Evolutionary conservation across 106 monocot genomes (phyloP), one percentile per base, ranked within the genome.

Genomic region (Allium fistulosum): DNA sequence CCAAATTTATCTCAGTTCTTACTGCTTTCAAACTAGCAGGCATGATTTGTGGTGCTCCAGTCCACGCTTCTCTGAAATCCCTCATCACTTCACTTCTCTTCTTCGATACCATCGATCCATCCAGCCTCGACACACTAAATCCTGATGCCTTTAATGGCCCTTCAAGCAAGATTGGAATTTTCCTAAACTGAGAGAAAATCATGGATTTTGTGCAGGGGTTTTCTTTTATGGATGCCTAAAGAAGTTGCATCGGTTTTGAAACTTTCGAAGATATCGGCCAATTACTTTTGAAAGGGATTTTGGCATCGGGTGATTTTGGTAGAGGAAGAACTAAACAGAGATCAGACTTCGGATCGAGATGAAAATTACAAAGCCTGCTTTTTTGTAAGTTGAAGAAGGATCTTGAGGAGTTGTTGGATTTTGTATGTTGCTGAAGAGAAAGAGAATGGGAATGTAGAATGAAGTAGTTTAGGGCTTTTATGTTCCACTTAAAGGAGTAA

Each of bases 161-260:
- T 62, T 97, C 88, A n/a, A 97, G 82, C 67, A 97, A 66, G 59
- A 89, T 51, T 18, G 92, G 82, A 81, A 97, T 86, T 74, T 89
- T 86, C 55, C 75, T 78, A 77, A 97, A 97, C 63, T 97, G 96
- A 53, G 96, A 97, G 74, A 92, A 97, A 50, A 97, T 74, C 0
- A 97, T 86, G 3, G 88, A 92, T 70, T 89, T 92, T 14, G 60
- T 76, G 22, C 63, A 84, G 57, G 86, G 81, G 47, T 80, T 78
- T 7, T 76, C 49, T 16, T 69, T 69, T 56, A 75, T 88, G n/a
- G 78, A 62, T 67, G 56, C 65, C 37, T 66, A 56, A 17, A 97
- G 86, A 17, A 96, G 77, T 57, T 85, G 84, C 49, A 97, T 69
- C 51, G 92, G 72, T 10, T 69, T 71, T 47, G 73, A 78, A 8